Evolutionary conservation across 768 basidiomycete genomes (phyloP).

Genomic region (Tylopilus intermedius): DNA sequence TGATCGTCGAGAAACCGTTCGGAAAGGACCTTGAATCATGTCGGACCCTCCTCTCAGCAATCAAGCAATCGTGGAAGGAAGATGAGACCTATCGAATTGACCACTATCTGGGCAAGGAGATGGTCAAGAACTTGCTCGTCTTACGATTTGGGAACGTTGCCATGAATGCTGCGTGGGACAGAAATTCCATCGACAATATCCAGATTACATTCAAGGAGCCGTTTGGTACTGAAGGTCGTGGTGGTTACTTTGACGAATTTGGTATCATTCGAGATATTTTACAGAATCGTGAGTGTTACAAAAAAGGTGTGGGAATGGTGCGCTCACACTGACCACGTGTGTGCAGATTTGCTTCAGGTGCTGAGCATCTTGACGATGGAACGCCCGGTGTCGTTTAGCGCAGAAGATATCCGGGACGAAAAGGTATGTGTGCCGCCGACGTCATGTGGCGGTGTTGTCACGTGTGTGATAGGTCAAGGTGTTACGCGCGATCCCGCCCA

Average conservation of each 20-base stretch:
- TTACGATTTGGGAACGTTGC: constrained; percentile 94
- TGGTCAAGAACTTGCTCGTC: constrained; percentile 98
- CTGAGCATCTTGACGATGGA: constrained; percentile 96
- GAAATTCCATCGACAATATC: constrained; percentile 91
- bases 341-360: constrained; percentile 86
- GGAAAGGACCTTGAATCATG: constrained; percentile 90
- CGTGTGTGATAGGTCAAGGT: constrained; percentile 77
- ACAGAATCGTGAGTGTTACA: constrained; percentile 82
- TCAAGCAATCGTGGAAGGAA: constrained; percentile 89
- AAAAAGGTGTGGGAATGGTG: constrained; percentile 5
- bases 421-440: constrained; percentile 54
- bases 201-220: constrained; percentile 99
- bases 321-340: constrained; percentile 13
- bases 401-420: constrained; percentile 97
- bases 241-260: constrained; percentile 99
- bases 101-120: constrained; percentile 99
- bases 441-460: constrained; percentile 13
- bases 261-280: constrained; percentile 97
- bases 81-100: constrained; percentile 99
- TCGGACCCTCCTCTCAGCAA: constrained; percentile 64
- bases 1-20: constrained; percentile 98
- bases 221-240: constrained; percentile 98
- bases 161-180: constrained; percentile 87
- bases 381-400: constrained; percentile 92
- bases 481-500: constrained; percentile 82